Evolutionary conservation across 2,329 filamentous ascomycete species (phyloP), one percentile per base, ranked within the genome.

Genomic region (Pseudocercospora vitis): DNA sequence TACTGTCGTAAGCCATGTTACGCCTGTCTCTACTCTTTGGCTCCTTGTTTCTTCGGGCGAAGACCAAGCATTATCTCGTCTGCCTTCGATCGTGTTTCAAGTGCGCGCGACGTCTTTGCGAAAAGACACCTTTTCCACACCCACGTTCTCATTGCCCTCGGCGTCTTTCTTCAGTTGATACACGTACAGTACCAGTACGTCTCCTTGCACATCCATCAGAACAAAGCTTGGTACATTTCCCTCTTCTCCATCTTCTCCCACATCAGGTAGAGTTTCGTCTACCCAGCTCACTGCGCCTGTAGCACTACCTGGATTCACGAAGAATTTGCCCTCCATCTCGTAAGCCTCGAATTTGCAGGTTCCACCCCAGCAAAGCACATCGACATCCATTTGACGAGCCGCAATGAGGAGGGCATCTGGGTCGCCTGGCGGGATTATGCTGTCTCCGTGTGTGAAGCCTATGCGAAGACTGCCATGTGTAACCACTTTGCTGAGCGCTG

Each of bases 171-270:
- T 74, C 52, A 81, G 66, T 63, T 81, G 79, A 59, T 97, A 97
- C 49, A 97, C 92, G 71, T 97, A 97, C 46, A 97, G 80, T 55
- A 95, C 95, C 62, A 97, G 81, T 12, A 95, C 95, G 70, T 96
- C 95, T 26, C 92, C 92, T 82, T 97, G 92, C 29, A 96, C 91
- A 81, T 97, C 92, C 92, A 97, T 96, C 71, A 97, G 75, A 68
- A 94, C 96, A 73, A 97, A 96, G 70, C 91, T 96, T 21, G 92
- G 92, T 52, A 85, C 86, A 19, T 87, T 88, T 51, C 92, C 88
- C 68, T 75, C 75, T 9, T 73, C 75, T 2, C 42, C 42, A 45
- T 45, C 42, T 49, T 79, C 81, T 26, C 75, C 79, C 6, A 60
- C 61, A 4, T 64, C 65, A 2, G 53, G 56, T 12, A 66, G 16